Base-by-base conservation (phyloP, 257 asterid species). In the Solanum paucissectum region DNA sequence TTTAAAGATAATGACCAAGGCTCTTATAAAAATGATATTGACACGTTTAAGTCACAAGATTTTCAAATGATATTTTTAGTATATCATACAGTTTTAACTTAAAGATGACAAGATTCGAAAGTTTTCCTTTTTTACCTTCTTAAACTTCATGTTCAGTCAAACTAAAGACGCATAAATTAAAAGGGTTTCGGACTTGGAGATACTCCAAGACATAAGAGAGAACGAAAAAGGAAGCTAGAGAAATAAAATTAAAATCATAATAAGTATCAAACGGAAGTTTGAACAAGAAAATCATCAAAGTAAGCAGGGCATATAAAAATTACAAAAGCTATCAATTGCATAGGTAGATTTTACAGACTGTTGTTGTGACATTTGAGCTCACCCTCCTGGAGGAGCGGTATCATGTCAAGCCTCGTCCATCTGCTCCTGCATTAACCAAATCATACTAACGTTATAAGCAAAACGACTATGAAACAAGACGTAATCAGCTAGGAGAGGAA, bases 331-430 rank as follows among this genome's bases (percentile, higher is more conserved):
- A 88, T 86, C 87, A 88, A 27, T 71, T 32, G 66, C 91, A 89
- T 85, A 79, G 84, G 92, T 91, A 93, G 90, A 92, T 87, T 72
- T 72, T 88, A 92, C 86, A 90, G 86, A 92, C 36, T 55, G 83
- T 36, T 83, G 40, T 29, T 74, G 83, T 91, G 95, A 91, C 93
- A 93, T 91, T 93, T 90, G 89, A 89, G 90, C 90, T 91, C 95
- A 91, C 92, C 92, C 94, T 90, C 92, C 94, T 84, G 27, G 58
- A 88, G 91, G 89, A 88, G 87, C 82, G 84, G 85, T 87, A 16
- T 73, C 83, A 58, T 83, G 37, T 92, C 91, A 93, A 89, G 90
- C 92, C 83, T 93, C 95, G 23, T 93, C 95, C 87, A 88, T 88
- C 86, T 91, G 94, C 69, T 93, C 95, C 95, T 93, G 94, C 93